A percentile compares a stretch with the other conserved stretches of the same genome.
phyloP scores from a whole-genome alignment of 495 filamentous ascomycete species.

The Penicillium diatomitis region DNA sequence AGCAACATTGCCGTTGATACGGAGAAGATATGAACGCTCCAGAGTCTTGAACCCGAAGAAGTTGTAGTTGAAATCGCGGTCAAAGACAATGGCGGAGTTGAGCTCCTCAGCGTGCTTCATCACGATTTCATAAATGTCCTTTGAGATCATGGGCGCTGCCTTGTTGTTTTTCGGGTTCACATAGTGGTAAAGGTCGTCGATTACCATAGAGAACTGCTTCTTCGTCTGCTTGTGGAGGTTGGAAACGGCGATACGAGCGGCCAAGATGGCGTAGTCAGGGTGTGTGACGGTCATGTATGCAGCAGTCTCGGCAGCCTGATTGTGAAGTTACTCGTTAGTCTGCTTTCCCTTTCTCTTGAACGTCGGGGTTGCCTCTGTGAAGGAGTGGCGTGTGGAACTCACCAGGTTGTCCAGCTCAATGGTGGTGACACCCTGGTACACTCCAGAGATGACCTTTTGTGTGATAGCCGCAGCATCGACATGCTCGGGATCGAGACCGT shows the following conservation, averaged over 20 bases:
- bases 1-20: slow-evolving; percentile 84
- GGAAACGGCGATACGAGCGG: slow-evolving; percentile 95
- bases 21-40: slow-evolving; percentile 92
- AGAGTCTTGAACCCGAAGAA: slow-evolving; percentile 99
- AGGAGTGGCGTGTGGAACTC: slow-evolving; percentile 23
- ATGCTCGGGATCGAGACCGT: slow-evolving; percentile 91
- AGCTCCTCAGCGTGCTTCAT: slow-evolving; percentile 94
- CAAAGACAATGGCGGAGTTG: slow-evolving; percentile 97
- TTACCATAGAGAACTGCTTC: slow-evolving; percentile 94
- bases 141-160: slow-evolving; percentile 83
- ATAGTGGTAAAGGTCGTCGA: slow-evolving; percentile 91
- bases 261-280: slow-evolving; percentile 97
- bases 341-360: not conserved
- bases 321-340: not conserved
- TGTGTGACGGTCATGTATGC: slow-evolving; percentile 99
- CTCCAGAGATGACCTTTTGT: slow-evolving; percentile 97
- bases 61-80: slow-evolving; percentile 99
- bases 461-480: slow-evolving; percentile 97
- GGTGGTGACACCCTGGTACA: slow-evolving; percentile 96
- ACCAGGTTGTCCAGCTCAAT: slow-evolving; percentile 95
- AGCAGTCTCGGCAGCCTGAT: slow-evolving; percentile 91
- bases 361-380: slow-evolving; percentile 4
- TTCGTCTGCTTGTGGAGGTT: slow-evolving; percentile 99
- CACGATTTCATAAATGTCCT: slow-evolving; percentile 78
- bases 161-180: slow-evolving; percentile 88